Evolutionary conservation across 345 rosid species (phyloP), one percentile per base, ranked within the genome.

Genomic region (Hibiscus tridactylites): DNA sequence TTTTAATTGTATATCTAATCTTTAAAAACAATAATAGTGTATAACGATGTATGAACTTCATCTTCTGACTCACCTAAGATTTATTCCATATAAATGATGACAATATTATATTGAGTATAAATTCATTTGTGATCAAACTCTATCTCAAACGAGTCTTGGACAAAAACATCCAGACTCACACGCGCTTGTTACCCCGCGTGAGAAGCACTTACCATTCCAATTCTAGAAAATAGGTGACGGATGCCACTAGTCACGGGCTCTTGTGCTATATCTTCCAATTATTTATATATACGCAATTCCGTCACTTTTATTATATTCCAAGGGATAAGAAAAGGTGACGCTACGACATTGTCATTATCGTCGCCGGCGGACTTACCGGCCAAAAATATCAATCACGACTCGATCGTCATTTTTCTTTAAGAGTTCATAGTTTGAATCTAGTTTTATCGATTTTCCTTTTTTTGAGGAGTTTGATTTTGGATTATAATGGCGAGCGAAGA

Each of bases 401-500:
- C 61, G 6, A 19, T 42, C 33, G 9, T 64, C 31, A 64, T 21
- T 57, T 24, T 63, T 19, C 60, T 19, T 56, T 56, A 7, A 56
- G 19, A 19, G 1, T 56, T 56, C 60, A 56, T 17, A 56, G 12
- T 5, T 11, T 10, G 31, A 64, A 42, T 42, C 52, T 39, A 19
- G 11, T 19, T 64, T 21, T 31, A 42, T 19, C 11, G 31, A 64
- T 64, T 64, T 21, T 24, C 6, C 35, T 4, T 1, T 7, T 6
- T n/a, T 42, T 5, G 31, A 12, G 17, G 17, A 44, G 33, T 13
- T 42, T 44, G 66, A 35, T 62, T 33, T 67, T 28, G 71, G 44
- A 28, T 50, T 4, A 37, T 39, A 21, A 88, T 86, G 90, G 81
- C 75, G 46, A 53, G 54, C 33, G 68, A 70, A 19, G 63, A 10